Percentiles rank a stretch among this genome's conserved stretches.
phyloP scores from a whole-genome alignment of 495 filamentous ascomycete species.

The Bryoglossum gracile region DNA sequence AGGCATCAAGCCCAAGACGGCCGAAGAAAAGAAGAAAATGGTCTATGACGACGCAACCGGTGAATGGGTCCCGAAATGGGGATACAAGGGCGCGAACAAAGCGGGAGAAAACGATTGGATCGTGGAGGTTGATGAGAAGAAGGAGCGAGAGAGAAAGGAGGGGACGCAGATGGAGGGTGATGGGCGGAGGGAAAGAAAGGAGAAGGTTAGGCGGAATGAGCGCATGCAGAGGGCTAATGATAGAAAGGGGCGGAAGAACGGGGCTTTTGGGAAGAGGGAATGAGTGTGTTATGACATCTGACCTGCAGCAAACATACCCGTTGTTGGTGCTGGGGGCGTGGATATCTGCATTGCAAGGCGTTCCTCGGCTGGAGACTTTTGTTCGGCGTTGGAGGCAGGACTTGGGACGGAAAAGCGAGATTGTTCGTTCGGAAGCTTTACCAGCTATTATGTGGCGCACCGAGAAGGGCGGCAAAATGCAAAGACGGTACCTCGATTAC shows the following conservation, averaged over 20 bases:
- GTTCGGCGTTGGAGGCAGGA: too few relatives aligned
- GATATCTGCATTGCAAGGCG: too few relatives aligned
- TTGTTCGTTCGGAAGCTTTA: too few relatives aligned
- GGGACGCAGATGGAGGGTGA: constrained; percentile 52
- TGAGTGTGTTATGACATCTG: too few relatives aligned
- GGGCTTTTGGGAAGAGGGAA: too few relatives aligned
- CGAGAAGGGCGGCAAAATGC: too few relatives aligned
- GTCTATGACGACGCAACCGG: constrained; percentile 77
- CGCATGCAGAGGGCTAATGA: constrained; percentile 63
- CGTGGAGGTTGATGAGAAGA: constrained; percentile 82
- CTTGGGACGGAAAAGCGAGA: too few relatives aligned
- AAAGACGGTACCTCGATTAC: too few relatives aligned
- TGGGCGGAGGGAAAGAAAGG: constrained; percentile 55
- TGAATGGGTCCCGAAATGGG: constrained; percentile 90
- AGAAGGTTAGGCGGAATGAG: constrained; percentile 61
- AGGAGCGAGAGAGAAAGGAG: constrained; percentile 55
- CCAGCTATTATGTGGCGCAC: too few relatives aligned
- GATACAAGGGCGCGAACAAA: constrained; percentile 90
- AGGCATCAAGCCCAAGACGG: constrained; percentile 78
- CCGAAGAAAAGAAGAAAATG: constrained; percentile 56
- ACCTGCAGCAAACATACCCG: too few relatives aligned
- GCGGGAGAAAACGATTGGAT: constrained; percentile 70
- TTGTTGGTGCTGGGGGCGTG: too few relatives aligned
- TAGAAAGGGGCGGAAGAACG: constrained; percentile 40
- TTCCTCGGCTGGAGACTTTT: too few relatives aligned